phyloP scores from a whole-genome alignment of 2,329 filamentous ascomycete genomes.

The Didymella pomorum region DNA sequence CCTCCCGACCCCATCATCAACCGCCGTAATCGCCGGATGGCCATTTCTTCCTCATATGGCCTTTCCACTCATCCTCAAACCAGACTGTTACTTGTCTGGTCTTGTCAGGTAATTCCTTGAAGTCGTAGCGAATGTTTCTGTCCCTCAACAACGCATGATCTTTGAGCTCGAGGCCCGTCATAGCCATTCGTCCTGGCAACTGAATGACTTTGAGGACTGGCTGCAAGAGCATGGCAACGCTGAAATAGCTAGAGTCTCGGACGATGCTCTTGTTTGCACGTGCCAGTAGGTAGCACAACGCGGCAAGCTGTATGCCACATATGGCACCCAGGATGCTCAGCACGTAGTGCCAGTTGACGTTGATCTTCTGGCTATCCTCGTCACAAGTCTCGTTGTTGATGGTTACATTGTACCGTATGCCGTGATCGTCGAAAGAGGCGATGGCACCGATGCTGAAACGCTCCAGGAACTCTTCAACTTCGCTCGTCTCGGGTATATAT shows the following conservation, averaged over 20 bases:
- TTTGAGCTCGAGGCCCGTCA: slow-evolving; percentile 45
- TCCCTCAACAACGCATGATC: slow-evolving; percentile 32
- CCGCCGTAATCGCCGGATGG: slow-evolving; percentile 36
- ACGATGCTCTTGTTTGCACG: slow-evolving; percentile 44
- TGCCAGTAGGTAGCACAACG: slow-evolving; percentile 30
- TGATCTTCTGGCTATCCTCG: slow-evolving; percentile 37
- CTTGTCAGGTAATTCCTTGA: slow-evolving; percentile 29
- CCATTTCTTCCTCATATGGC: slow-evolving; percentile 39
- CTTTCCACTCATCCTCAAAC: slow-evolving; percentile 33
- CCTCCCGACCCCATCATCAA: background rate
- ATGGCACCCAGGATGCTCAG: slow-evolving; percentile 33
- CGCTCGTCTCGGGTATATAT: background rate
- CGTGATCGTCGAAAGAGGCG: slow-evolving; percentile 47
- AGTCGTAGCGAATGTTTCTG: slow-evolving; percentile 45
- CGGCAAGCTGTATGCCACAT: slow-evolving; percentile 36
- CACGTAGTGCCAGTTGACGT: slow-evolving; percentile 42
- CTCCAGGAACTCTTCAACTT: slow-evolving; percentile 37
- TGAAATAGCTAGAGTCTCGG: slow-evolving; percentile 44
- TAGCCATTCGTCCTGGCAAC: slow-evolving; percentile 31
- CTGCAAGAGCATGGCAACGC: slow-evolving; percentile 42
- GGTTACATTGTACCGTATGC: slow-evolving; percentile 32
- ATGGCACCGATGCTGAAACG: slow-evolving; percentile 44
- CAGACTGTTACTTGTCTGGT: slow-evolving; percentile 40
- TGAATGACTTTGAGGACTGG: slow-evolving; percentile 40
- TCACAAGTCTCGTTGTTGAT: slow-evolving; percentile 20